Conservation (phyloP, 805 yeast genomes). For the Kuraishia ogatae region DNA sequence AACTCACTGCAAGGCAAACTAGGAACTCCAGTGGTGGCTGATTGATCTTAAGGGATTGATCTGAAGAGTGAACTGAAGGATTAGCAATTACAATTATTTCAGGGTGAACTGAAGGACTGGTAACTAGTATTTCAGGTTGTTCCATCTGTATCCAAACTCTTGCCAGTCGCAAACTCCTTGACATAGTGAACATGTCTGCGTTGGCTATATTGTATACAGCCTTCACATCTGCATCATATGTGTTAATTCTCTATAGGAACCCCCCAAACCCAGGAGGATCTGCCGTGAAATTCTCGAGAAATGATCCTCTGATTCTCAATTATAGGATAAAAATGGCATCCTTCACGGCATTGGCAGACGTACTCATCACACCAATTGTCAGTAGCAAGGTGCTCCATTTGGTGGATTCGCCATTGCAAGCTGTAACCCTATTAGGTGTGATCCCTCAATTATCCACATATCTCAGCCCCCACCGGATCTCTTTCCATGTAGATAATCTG, state of each 20-base stretch:
- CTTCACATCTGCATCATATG: conserved; percentile 33
- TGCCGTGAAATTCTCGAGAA: conserved; percentile 22
- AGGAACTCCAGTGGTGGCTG: no score
- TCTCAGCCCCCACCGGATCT: background rate
- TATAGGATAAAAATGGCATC: conserved; percentile 31
- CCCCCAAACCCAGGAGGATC: conserved; percentile 5
- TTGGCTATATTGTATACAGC: background rate
- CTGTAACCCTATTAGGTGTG: conserved; percentile 19
- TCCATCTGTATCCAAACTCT: no score
- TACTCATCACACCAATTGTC: conserved; percentile 22
- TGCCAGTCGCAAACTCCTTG: no score
- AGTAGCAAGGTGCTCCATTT: conserved; percentile 11
- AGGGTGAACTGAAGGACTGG: no score
- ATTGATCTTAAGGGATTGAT: no score
- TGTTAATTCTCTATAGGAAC: conserved; percentile 26
- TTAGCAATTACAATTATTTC: no score
- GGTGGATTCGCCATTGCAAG: background rate
- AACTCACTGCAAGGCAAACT: no score
- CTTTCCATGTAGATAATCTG: conserved; percentile 1
- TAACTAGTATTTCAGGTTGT: no score
- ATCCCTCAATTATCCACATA: conserved; percentile 22
- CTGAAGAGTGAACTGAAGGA: no score
- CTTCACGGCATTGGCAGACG: conserved; percentile 20
- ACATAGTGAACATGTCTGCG: background rate
- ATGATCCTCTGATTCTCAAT: conserved; percentile 33